A percentile compares a stretch with the other conserved stretches of the same genome.
Evolutionary conservation across 2,329 filamentous ascomycete genomes (phyloP).

Genomic region (Sporothrix humicola): DNA sequence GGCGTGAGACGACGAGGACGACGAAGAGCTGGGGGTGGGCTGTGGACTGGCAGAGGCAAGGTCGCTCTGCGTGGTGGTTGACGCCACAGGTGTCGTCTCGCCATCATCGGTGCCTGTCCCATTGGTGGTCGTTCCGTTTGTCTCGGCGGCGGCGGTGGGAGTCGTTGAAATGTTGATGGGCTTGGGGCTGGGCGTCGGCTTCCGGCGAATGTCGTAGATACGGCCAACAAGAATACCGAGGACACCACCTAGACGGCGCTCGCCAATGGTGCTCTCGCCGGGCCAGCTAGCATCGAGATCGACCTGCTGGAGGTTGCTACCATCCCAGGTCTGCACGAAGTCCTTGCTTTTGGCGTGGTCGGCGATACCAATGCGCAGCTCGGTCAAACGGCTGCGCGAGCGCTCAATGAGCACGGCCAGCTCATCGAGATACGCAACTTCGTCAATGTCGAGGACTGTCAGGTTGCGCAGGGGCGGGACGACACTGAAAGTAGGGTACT

Average conservation of each 20-base stretch:
- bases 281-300: conserved; percentile 64
- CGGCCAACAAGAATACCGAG: conserved; percentile 71
- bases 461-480: conserved; percentile 76
- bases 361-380: conserved; percentile 76
- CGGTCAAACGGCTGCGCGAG: conserved; percentile 68
- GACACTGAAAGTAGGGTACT: conserved; percentile 80
- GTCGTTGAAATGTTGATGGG: background rate
- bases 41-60: conserved; percentile 1
- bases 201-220: conserved; percentile 63
- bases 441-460: conserved; percentile 80
- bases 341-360: conserved; percentile 52
- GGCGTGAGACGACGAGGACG: background rate
- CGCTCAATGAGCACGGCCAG: conserved; percentile 77
- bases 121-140: conserved; percentile 1
- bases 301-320: conserved; percentile 65
- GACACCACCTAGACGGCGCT: conserved; percentile 69
- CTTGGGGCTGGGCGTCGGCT: background rate
- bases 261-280: conserved; percentile 63
- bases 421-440: conserved; percentile 81
- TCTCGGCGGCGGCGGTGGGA: background rate
- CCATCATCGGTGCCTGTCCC: background rate
- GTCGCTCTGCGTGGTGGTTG: background rate
- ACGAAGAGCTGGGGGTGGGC: conserved; percentile 1
- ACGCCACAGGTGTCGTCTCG: conserved; percentile 14
- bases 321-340: conserved; percentile 69